Evolutionary conservation across 805 yeast species (phyloP), one percentile per base, ranked within the genome.

Genomic region (Saccharomycopsis capsularis): DNA sequence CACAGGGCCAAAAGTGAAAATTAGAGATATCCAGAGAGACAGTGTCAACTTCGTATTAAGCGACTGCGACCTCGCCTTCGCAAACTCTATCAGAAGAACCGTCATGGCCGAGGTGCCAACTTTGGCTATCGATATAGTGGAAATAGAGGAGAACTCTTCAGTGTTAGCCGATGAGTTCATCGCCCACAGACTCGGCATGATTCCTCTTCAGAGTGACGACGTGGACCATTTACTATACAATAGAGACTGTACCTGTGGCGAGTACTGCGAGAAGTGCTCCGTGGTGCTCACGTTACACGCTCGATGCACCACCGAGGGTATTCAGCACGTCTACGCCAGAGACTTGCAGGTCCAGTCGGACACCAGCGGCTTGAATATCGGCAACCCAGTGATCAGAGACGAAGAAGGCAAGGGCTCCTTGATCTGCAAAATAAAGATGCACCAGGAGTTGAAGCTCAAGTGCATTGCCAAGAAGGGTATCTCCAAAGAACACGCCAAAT

Each of bases 381-480:
- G 99, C 0, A 75, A 78, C 47, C 98, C 99, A 2, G 84, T 91
- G n/a, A 78, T 82, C 48, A 73, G 82, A 52, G 96, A 89, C 60
- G 75, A 79, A 29, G 80, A 75, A 52, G 76, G 78, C 32, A 80
- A 82, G 55, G 99, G 99, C 48, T 85, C 91, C n/a, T 68, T 93
- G 48, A 79, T 93, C 57, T 88, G 96, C 68, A 89, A 91, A 65
- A 74, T 93, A 58, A 79, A 95, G 64, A 85, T 85, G 63, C 91
- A 89, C 60, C 99, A 93, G 69, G 96, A 91, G 63, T 73, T 93
- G 58, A 78, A 83, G 57, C 69, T 93, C 52, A 82, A 83, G 57
- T 93, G 99, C 68, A 84, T 93, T 55, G 99, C 99, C 48, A 93
- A 93, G 67, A 93, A 93, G 70, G 99, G 98, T 40, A 89, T 89